Base-by-base conservation (phyloP, 495 filamentous ascomycete genomes). In the Neurospora intermedia region DNA sequence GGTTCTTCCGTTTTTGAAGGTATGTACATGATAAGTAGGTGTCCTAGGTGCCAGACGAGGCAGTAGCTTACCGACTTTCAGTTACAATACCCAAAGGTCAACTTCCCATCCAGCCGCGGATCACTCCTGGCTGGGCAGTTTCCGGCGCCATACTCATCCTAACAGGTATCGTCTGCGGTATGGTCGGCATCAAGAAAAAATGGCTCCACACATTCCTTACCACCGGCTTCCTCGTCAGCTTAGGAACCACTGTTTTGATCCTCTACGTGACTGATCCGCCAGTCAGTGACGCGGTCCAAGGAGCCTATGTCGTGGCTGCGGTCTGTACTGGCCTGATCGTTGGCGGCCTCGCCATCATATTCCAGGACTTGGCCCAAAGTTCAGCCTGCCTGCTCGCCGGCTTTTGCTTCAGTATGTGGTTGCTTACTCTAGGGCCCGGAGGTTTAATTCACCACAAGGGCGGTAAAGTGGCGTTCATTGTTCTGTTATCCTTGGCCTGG, bases 351-450 rank as follows among this genome's bases (percentile, higher is more conserved):
- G 88, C 94, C 0, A 85, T 94, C 6, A 82, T 96, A 0, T 97
- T 98, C 79, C 88, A 87, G 74, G 94, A 98, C 75, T 83, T 97
- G 70, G 93, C 93, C 5, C 94, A 98, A 81, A 91, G 92, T 16
- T 84, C 97, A 16, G 93, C 92, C 15, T 97, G 94, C 79, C 83
- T 97, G 6, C 86, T 98, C 1, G 95, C 94, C 15, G 94, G 94
- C 5, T 97, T 96, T 79, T 94, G 89, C 75, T 77, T 96, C 23
- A 91, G 91, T 77, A 97, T 97, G 94, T 97, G 95, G 93, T 78
- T 98, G 69, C 84, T 98, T 42, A 89, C 90, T 11, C 79, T 98
- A 27, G 92, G 89, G 73, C 83, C 90, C 0, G 95, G 93, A 27
- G 94, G 93, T 10, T 85, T 97, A 13, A 83, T 97, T 46, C 82